Evolutionary conservation across 2,329 filamentous ascomycete species (phyloP), one percentile per base, ranked within the genome.

Genomic region (Exserohilum turcica): DNA sequence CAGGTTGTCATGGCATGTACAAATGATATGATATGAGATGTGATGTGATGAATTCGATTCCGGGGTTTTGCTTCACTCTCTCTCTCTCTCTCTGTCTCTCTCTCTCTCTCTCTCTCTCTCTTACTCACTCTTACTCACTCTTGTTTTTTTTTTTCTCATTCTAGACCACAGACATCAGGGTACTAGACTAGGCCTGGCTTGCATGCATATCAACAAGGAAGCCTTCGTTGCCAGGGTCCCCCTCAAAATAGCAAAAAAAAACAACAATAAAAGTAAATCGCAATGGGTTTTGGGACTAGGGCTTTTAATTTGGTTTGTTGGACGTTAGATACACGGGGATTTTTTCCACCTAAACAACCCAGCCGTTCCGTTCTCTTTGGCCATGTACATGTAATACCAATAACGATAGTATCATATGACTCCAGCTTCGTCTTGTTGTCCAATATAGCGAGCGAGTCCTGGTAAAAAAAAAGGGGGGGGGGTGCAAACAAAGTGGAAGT

Each of bases 261-360:
- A n/a, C n/a, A n/a, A n/a, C n/a, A n/a, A n/a, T n/a, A n/a, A n/a
- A n/a, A n/a, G n/a, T n/a, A n/a, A n/a, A n/a, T n/a, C n/a, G n/a
- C n/a, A n/a, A n/a, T n/a, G n/a, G n/a, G n/a, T n/a, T n/a, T 8
- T 8, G 27, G 19, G 39, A 19, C 24, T 18, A 31, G 36, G 16
- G 21, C 32, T 42, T 42, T 32, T 18, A n/a, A n/a, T n/a, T n/a
- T 43, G 27, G 6, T 32, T 27, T 43, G 27, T 29, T 48, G 36
- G 37, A n/a, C 43, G 18, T 21, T 53, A 53, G n/a, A 21, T 48
- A 39, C 19, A 40, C n/a, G 9, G 10, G n/a, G n/a, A n/a, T 15
- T 15, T 18, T 16, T 40, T 39, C 43, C 42, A 37, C 29, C 49
- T 43, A n/a, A n/a, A n/a, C 36, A 10, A 12, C 19, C 5, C 28